Percentiles rank a stretch among this genome's conserved stretches.
Evolutionary conservation across 2,329 filamentous ascomycete species (phyloP).

Genomic region (Fusarium praegraminearum): DNA sequence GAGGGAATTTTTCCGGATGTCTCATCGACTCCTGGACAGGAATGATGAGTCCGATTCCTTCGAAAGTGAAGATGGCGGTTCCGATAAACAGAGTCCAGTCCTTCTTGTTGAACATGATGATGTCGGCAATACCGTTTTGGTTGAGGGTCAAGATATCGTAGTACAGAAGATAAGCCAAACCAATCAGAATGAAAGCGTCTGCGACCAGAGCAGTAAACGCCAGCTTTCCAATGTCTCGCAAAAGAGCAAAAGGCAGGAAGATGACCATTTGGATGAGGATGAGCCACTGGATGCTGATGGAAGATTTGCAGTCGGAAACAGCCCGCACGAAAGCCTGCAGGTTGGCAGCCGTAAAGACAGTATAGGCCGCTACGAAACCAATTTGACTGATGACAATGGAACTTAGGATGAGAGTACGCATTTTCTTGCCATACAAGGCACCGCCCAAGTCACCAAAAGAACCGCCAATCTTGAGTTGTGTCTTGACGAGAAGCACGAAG

Average conservation of each 20-base stretch:
- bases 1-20: slow-evolving; percentile 88
- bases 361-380: slow-evolving; percentile 94
- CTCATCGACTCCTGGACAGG: slow-evolving; percentile 99
- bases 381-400: slow-evolving; percentile 97
- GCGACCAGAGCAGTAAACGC: slow-evolving; percentile 94
- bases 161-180: slow-evolving; percentile 94
- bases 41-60: slow-evolving; percentile 96
- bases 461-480: slow-evolving; percentile 85
- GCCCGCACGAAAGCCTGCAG: slow-evolving; percentile 94
- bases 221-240: slow-evolving; percentile 97
- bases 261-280: slow-evolving; percentile 96
- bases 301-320: slow-evolving; percentile 86
- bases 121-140: slow-evolving; percentile 81
- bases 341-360: slow-evolving; percentile 96
- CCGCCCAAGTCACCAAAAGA: slow-evolving; percentile 98
- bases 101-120: slow-evolving; percentile 87
- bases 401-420: slow-evolving; percentile 86
- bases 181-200: slow-evolving; percentile 93
- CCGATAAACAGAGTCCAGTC: slow-evolving; percentile 99
- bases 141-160: slow-evolving; percentile 90
- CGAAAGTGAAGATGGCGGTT: slow-evolving; percentile 98
- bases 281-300: slow-evolving; percentile 88
- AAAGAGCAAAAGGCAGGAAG: slow-evolving; percentile 92
- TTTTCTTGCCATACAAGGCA: slow-evolving; percentile 88
- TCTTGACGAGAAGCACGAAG: slow-evolving; percentile 92